Conservation (phyloP, 2,329 filamentous ascomycete genomes). For the Ceratocystis eucalypticola region DNA sequence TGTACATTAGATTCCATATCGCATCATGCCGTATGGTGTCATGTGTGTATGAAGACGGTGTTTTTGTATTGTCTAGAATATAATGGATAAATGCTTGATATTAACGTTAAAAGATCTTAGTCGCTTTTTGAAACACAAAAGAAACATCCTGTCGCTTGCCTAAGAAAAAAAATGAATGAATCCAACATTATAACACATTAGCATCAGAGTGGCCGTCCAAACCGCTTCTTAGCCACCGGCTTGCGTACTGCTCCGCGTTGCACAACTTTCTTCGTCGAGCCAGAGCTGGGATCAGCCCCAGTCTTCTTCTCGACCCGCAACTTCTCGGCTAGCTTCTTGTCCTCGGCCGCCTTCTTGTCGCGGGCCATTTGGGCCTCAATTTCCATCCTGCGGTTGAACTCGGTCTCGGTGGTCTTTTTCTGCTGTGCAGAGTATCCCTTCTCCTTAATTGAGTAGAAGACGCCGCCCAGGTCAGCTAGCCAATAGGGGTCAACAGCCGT, state of each 20-base stretch:
- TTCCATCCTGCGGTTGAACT: slow-evolving; percentile 87
- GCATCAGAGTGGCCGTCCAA: slow-evolving; percentile 19
- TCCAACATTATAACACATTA: too few species aligned
- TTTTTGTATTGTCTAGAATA: not conserved
- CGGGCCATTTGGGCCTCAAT: slow-evolving; percentile 85
- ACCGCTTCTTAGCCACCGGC: slow-evolving; percentile 21
- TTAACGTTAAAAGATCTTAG: not conserved
- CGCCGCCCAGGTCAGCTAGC: slow-evolving; percentile 89
- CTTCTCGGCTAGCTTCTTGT: slow-evolving; percentile 38
- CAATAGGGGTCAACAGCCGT: slow-evolving; percentile 93
- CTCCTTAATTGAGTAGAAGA: slow-evolving; percentile 95
- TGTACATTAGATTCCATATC: not conserved
- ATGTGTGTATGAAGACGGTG: not conserved
- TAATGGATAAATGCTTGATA: not conserved
- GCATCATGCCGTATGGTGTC: not conserved
- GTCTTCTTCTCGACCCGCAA: slow-evolving; percentile 36
- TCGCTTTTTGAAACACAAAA: not conserved
- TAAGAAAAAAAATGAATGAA: not conserved
- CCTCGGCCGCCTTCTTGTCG: slow-evolving; percentile 58
- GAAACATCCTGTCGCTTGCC: not conserved
- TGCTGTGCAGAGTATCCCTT: slow-evolving; percentile 86
- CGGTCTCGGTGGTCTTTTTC: slow-evolving; percentile 74
- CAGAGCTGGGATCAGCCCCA: slow-evolving; percentile 4
- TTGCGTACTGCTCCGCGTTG: slow-evolving; percentile 50
- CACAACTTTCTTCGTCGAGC: slow-evolving; percentile 41